Evolutionary conservation across 2,329 filamentous ascomycete genomes (phyloP).

Genomic region (Aspergillus quadricinctus): DNA sequence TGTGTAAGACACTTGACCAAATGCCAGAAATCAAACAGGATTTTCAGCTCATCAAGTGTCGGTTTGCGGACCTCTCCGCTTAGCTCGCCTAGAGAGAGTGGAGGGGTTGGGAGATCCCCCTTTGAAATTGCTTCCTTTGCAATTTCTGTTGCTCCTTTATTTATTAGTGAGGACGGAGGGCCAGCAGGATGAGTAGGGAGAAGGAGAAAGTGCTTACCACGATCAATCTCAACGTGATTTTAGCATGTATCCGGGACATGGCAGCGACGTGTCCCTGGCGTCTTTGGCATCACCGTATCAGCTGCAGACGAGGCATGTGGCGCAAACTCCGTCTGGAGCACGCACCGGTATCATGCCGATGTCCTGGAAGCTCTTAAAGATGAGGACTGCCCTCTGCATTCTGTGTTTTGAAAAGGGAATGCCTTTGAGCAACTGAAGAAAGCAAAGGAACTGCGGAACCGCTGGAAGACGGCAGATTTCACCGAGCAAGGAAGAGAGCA

Average conservation of each 20-base stretch:
- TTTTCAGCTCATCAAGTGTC: background rate
- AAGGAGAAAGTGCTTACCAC: background rate
- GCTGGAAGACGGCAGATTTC: slow-evolving; percentile 66
- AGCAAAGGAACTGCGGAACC: slow-evolving; percentile 67
- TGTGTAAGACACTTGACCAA: background rate
- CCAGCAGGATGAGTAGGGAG: too few species aligned
- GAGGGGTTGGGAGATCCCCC: slow-evolving; percentile 1
- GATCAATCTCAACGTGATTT: too few species aligned
- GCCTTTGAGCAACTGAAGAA: slow-evolving; percentile 57
- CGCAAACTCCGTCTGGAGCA: slow-evolving; percentile 27
- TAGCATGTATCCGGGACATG: too few species aligned
- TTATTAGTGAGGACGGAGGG: background rate
- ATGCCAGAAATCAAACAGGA: background rate
- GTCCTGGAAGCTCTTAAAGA: slow-evolving; percentile 60
- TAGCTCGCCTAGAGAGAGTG: background rate
- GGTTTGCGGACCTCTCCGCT: background rate
- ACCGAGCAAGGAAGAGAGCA: slow-evolving; percentile 22
- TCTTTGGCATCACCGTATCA: slow-evolving; percentile 56
- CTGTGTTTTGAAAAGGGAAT: slow-evolving; percentile 51
- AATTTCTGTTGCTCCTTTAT: background rate
- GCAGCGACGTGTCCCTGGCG: too few species aligned
- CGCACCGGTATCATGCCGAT: slow-evolving; percentile 65
- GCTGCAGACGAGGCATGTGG: slow-evolving; percentile 19
- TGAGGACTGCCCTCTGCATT: slow-evolving; percentile 53
- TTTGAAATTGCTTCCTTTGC: background rate